Conservation (phyloP, 2,329 filamentous ascomycete genomes). For the Paecilomyces sp. region DNA sequence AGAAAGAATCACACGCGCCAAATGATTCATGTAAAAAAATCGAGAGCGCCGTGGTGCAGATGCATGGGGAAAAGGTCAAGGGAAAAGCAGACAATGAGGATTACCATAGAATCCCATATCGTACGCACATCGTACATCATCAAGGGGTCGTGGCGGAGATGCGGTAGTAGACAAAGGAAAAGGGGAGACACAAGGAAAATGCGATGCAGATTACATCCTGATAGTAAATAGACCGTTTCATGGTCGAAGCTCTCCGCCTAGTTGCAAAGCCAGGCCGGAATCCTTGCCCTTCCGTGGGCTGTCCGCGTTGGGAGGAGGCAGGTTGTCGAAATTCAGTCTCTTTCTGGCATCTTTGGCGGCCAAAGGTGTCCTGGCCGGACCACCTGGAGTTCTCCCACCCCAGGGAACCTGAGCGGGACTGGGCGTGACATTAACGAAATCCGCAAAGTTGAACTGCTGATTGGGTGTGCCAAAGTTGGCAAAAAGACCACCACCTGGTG, state of each 20-base stretch:
- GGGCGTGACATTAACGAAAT: slow-evolving; percentile 96
- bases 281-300: slow-evolving; percentile 38
- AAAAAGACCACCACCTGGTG: slow-evolving; percentile 66
- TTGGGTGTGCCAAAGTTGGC: slow-evolving; percentile 68
- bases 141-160: slow-evolving; percentile 6
- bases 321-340: slow-evolving; percentile 73
- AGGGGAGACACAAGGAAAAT: background rate
- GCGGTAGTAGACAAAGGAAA: background rate
- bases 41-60: slow-evolving; percentile 1
- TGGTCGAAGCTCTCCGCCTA: slow-evolving; percentile 57
- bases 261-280: slow-evolving; percentile 55
- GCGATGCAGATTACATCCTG: slow-evolving; percentile 4
- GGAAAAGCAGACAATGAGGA: background rate
- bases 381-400: slow-evolving; percentile 51
- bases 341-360: slow-evolving; percentile 63
- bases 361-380: slow-evolving; percentile 59
- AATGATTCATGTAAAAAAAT: slow-evolving; percentile 4
- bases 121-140: slow-evolving; percentile 4
- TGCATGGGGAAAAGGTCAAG: background rate
- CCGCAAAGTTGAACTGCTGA: slow-evolving; percentile 84
- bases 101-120: background rate
- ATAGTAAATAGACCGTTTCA: slow-evolving; percentile 18
- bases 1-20: slow-evolving; percentile 1
- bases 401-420: slow-evolving; percentile 86
- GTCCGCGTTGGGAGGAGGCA: slow-evolving; percentile 49